phyloP scores from a whole-genome alignment of 306 rosid species.

The Inga leiocalycina region DNA sequence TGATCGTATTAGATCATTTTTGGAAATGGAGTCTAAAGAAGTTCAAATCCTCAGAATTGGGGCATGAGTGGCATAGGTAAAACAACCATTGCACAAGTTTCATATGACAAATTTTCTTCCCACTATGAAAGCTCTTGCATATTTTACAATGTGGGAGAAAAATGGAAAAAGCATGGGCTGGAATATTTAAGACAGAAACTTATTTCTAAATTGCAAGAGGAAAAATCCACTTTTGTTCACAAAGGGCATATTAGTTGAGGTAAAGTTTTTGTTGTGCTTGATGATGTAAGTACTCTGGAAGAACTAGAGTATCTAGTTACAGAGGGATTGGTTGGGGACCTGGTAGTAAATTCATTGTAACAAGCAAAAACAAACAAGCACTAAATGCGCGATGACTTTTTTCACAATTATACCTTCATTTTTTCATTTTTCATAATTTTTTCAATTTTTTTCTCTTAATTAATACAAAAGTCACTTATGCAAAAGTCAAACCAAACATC shows the following conservation, averaged over 20 bases:
- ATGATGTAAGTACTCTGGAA: neutral
- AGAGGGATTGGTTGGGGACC: too few species aligned
- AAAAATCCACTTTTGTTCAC: too few species aligned
- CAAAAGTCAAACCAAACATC: too few species aligned
- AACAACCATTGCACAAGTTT: conserved; percentile 21
- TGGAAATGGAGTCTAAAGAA: neutral
- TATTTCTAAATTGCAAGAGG: neutral
- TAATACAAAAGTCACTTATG: too few species aligned
- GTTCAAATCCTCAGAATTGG: neutral
- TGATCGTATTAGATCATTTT: neutral
- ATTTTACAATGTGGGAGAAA: conserved; percentile 14
- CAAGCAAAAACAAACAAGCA: too few species aligned
- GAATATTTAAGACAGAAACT: neutral
- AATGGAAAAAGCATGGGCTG: neutral
- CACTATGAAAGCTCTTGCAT: conserved; percentile 5
- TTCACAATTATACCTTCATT: too few species aligned
- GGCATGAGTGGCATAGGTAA: too few species aligned
- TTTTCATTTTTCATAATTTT: too few species aligned
- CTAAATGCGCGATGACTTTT: too few species aligned
- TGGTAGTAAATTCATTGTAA: too few species aligned
- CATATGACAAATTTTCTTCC: neutral
- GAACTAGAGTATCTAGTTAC: neutral
- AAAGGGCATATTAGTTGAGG: neutral
- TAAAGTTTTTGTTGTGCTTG: conserved; percentile 31
- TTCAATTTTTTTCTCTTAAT: too few species aligned